phyloP scores from a whole-genome alignment of 2,329 filamentous ascomycete genomes.

The Ophiostoma tasmaniense region DNA sequence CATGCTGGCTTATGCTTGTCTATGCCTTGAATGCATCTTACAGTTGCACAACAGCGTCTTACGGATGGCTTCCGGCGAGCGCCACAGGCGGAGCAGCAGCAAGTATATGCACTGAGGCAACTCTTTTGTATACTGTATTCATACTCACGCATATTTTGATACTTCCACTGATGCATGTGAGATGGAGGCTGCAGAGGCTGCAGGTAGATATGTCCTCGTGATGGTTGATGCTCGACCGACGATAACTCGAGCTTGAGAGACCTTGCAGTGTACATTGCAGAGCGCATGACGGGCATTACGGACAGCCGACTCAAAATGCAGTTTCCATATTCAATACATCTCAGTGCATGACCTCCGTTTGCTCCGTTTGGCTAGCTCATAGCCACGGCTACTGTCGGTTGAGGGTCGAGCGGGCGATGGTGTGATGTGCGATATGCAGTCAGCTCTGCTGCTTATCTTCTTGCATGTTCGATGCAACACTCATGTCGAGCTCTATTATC shows the following conservation, averaged over 20 bases:
- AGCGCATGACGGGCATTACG: too few relatives aligned
- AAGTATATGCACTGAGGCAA: neutral
- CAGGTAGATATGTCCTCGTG: neutral
- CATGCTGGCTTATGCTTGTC: too few relatives aligned
- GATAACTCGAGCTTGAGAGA: neutral
- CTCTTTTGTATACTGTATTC: neutral
- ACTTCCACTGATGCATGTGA: neutral
- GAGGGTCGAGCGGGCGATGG: neutral
- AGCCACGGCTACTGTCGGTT: neutral
- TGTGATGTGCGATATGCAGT: neutral
- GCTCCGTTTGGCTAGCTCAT: neutral
- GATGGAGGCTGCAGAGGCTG: neutral
- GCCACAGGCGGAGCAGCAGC: neutral
- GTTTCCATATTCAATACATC: neutral
- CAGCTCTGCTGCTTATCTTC: neutral
- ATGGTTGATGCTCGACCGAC: neutral
- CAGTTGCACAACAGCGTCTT: neutral
- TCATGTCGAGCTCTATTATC: neutral
- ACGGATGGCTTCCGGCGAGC: neutral
- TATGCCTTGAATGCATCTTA: too few relatives aligned
- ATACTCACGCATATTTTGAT: neutral
- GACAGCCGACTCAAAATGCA: neutral
- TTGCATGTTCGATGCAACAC: neutral
- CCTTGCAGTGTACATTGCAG: neutral
- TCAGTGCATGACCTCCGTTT: neutral